Evolutionary conservation across 2,329 filamentous ascomycete genomes (phyloP).

Genomic region (Trichoderma sp.): DNA sequence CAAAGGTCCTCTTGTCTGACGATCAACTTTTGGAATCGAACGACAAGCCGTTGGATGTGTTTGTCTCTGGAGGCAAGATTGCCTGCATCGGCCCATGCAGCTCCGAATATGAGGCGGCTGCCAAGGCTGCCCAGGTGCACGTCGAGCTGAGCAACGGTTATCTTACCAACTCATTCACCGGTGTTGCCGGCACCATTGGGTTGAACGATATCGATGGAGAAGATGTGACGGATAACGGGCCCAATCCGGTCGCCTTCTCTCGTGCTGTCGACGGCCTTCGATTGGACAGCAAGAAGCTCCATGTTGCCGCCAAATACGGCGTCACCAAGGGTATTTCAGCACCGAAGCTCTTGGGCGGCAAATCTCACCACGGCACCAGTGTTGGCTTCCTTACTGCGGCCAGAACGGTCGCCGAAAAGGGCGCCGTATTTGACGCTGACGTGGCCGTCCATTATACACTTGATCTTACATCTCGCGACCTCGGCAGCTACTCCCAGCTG

Average conservation of each 20-base stretch:
- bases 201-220: conserved; percentile 63
- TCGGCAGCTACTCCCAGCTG: conserved; percentile 53
- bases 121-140: conserved; percentile 34
- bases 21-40: conserved; percentile 36
- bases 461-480: conserved; percentile 35
- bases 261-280: conserved; percentile 56
- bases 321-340: conserved; percentile 58
- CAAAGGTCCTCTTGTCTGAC: conserved; percentile 48
- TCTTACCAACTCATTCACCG: conserved; percentile 57
- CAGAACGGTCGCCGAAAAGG: conserved; percentile 43
- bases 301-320: conserved; percentile 51
- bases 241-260: conserved; percentile 47
- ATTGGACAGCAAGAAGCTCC: conserved; percentile 55
- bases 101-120: conserved; percentile 41
- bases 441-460: conserved; percentile 59
- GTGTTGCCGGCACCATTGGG: conserved; percentile 58
- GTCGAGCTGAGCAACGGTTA: conserved; percentile 57
- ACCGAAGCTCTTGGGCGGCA: conserved; percentile 42
- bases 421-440: conserved; percentile 53
- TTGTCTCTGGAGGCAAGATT: conserved; percentile 52
- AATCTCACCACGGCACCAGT: conserved; percentile 54
- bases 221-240: conserved; percentile 50
- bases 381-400: conserved; percentile 56
- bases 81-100: conserved; percentile 54
- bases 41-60: conserved; percentile 43